phyloP scores from a whole-genome alignment of 352 stramenopile genomes.

The Phytophthora sp. region DNA sequence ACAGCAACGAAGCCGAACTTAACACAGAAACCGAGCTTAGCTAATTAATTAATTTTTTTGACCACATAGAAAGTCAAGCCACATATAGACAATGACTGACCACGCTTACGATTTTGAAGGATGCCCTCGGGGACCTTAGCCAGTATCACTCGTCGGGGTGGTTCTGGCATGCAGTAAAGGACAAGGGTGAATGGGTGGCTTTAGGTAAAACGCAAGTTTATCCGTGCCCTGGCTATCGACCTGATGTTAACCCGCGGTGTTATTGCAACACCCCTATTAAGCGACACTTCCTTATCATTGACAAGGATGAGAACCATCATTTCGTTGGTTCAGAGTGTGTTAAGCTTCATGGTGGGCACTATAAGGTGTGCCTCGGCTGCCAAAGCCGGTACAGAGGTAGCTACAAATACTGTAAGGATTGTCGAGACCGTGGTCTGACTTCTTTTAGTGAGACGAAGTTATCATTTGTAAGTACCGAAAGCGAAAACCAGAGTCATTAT shows the following conservation, averaged over 20 bases:
- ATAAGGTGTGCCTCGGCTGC: neutral
- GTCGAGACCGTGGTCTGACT: slow-evolving; percentile 1
- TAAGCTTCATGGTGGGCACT: slow-evolving; percentile 4
- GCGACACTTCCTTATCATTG: slow-evolving; percentile 8
- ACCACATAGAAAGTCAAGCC: slow-evolving; percentile 2
- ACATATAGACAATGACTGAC: slow-evolving; percentile 9
- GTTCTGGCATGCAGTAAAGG: slow-evolving; percentile 2
- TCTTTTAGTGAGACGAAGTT: slow-evolving; percentile 7
- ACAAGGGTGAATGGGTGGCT: neutral
- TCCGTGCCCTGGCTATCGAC: slow-evolving; percentile 1
- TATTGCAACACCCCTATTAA: slow-evolving; percentile 18
- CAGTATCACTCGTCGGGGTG: slow-evolving; percentile 1
- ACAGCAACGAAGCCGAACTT: too few relatives aligned
- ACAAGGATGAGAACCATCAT: slow-evolving; percentile 14
- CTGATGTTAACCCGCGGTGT: slow-evolving; percentile 1
- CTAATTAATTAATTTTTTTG: slow-evolving; percentile 5
- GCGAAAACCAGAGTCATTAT: neutral
- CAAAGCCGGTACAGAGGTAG: slow-evolving; percentile 6
- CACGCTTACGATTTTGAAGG: slow-evolving; percentile 2
- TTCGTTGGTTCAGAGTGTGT: slow-evolving; percentile 13
- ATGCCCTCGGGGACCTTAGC: neutral
- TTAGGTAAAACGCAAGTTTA: slow-evolving; percentile 4
- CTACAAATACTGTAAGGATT: slow-evolving; percentile 7
- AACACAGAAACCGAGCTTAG: neutral
- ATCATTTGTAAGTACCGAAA: slow-evolving; percentile 7